Base-by-base conservation (phyloP, 352 stramenopile genomes). In the Nothophytophthora sp. region DNA sequence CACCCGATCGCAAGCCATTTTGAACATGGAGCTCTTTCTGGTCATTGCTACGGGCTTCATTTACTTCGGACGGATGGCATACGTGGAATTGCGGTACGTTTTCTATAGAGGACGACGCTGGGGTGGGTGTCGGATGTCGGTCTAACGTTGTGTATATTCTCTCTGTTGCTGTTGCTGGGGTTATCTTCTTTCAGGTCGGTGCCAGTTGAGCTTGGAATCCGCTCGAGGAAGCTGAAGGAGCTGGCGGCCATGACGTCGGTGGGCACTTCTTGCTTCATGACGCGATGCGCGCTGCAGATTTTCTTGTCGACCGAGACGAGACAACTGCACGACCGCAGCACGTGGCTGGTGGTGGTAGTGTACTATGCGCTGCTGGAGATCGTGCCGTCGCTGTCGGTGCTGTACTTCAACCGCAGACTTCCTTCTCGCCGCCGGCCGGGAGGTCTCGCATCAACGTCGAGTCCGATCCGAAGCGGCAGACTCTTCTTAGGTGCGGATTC, bases 381-480 rank as follows among this genome's bases (percentile, higher is more conserved):
- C 40, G 60, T 91, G 6, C 86, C 86, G 27, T 77, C 80, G 2
- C 50, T 92, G 38, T 84, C 80, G 22, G 78, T 94, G 16, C 37
- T 95, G 28, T 93, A 90, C 48, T 95, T 94, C 54, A 92, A 94
- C 53, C 83, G 83, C 0, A 80, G 82, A 10, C 62, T 95, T 16
- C 86, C 86, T 28, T 61, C 72, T 15, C 67, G 64, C 8, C 66
- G 70, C 19, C 61, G 66, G 24, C 48, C 42, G 24, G 57, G 63
- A 23, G 52, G 68, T 28, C 40, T 60, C 3, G 48, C 53, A 11
- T 65, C 63, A 16, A 80, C 69, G 15, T 60, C 61, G 11, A 71
- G 60, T 15, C 73, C 76, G 3, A 82, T 87, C 53, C 53, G 56
- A 23, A 63, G 56, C 18, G 60, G 63, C 1, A 39, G 60, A 33